phyloP scores from a whole-genome alignment of 2,329 filamentous ascomycete species.

The Biscogniauxia mediterranea region DNA sequence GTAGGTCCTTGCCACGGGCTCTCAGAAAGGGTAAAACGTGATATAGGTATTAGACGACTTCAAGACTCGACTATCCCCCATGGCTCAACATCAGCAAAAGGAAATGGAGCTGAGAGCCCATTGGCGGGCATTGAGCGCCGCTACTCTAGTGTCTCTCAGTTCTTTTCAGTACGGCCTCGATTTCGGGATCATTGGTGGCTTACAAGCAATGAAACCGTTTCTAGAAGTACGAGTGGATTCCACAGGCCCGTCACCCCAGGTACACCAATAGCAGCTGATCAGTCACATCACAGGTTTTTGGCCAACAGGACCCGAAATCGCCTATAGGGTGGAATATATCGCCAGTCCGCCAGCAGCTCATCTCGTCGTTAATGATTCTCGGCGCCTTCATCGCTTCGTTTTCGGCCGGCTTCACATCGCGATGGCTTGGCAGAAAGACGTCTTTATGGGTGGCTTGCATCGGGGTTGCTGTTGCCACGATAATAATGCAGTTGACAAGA shows the following conservation, averaged over 20 bases:
- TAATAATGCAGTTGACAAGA: slow-evolving; percentile 48
- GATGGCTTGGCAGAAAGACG: slow-evolving; percentile 31
- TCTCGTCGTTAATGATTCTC: slow-evolving; percentile 45
- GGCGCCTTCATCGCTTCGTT: slow-evolving; percentile 44
- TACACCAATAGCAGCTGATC: slow-evolving; percentile 6
- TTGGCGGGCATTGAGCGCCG: slow-evolving; percentile 20
- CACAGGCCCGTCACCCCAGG: background rate
- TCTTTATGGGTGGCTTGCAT: slow-evolving; percentile 38
- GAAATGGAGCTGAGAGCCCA: slow-evolving; percentile 13
- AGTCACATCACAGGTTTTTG: slow-evolving; percentile 19
- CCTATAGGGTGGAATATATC: slow-evolving; percentile 25
- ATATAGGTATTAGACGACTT: too few species aligned
- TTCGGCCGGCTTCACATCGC: slow-evolving; percentile 37
- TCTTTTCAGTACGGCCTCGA: slow-evolving; percentile 29
- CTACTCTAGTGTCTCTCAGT: slow-evolving; percentile 23
- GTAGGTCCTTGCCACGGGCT: too few species aligned
- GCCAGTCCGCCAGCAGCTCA: slow-evolving; percentile 43
- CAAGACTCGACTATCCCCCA: too few species aligned
- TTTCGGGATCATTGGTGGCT: slow-evolving; percentile 26
- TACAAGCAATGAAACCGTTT: slow-evolving; percentile 29
- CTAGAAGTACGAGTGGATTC: slow-evolving; percentile 17
- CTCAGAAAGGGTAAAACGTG: too few species aligned
- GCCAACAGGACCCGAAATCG: slow-evolving; percentile 16
- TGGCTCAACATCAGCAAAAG: too few species aligned
- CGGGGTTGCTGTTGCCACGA: slow-evolving; percentile 38